A percentile compares a stretch with the other conserved stretches of the same genome.
Evolutionary conservation across 129 eudicot genomes (phyloP).

Genomic region (Lonicera japonica): DNA sequence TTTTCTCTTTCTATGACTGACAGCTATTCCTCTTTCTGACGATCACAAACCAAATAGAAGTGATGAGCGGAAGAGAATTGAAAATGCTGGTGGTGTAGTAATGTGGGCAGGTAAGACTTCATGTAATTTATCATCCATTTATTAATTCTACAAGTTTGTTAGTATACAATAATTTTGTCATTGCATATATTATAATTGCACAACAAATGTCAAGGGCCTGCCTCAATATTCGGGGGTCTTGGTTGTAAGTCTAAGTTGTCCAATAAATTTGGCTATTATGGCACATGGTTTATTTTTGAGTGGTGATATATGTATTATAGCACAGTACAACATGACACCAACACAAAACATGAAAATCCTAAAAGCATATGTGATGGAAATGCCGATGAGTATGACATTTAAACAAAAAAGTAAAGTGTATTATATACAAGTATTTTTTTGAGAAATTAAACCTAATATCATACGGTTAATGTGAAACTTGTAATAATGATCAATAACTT

Average conservation of each 20-base stretch:
- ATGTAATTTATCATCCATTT: not conserved
- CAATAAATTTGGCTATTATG: not conserved
- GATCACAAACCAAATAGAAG: conserved; percentile 92
- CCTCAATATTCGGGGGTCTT: not conserved
- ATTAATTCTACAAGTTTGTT: not conserved
- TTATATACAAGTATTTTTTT: no score
- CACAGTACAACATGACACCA: no score
- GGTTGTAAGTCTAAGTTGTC: not conserved
- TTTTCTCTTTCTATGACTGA: conserved; percentile 6
- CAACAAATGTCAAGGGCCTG: not conserved
- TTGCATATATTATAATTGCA: not conserved
- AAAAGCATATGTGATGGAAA: no score
- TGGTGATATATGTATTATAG: no score
- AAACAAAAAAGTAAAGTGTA: no score
- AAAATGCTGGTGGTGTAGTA: conserved; percentile 92
- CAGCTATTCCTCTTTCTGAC: conserved; percentile 86
- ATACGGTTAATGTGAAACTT: no score
- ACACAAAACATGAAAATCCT: no score
- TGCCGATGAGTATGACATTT: no score
- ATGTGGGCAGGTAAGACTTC: conserved; percentile 80
- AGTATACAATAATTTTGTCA: not conserved
- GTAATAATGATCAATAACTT: no score
- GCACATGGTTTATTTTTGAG: not conserved
- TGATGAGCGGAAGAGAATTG: conserved; percentile 88
- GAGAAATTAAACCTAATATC: no score